These are phyloP conservation scores for Jackrogersella multiformis DNA, from an alignment of 495 filamentous ascomycete species.

Conservation along the genomic window DNA sequence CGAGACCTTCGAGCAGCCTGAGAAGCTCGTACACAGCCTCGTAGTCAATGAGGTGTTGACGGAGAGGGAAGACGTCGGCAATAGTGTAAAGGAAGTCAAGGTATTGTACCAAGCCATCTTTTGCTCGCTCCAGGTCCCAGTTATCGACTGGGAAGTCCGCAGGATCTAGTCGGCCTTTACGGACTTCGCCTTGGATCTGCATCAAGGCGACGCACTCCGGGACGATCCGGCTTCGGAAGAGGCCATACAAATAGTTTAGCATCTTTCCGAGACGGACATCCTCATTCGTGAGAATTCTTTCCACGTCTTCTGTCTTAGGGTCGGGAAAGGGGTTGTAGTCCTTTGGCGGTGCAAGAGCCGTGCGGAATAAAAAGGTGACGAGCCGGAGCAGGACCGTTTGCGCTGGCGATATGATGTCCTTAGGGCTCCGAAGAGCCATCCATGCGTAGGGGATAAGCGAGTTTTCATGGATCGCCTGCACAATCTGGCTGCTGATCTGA, in stretches of 20 bases:
- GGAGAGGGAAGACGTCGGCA: slow-evolving; percentile 70
- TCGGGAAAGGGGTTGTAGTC: slow-evolving; percentile 66
- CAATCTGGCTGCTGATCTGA: slow-evolving; percentile 93
- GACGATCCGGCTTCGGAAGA: slow-evolving; percentile 90
- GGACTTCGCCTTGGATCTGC: slow-evolving; percentile 90
- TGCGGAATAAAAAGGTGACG: slow-evolving; percentile 85
- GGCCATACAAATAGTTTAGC: slow-evolving; percentile 88
- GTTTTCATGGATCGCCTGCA: slow-evolving; percentile 88
- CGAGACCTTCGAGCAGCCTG: slow-evolving; percentile 83
- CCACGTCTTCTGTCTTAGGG: slow-evolving; percentile 52
- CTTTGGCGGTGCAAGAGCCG: slow-evolving; percentile 50
- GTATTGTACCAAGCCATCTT: slow-evolving; percentile 88
- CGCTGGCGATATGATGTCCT: slow-evolving; percentile 94
- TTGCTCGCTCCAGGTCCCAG: slow-evolving; percentile 94
- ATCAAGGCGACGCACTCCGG: slow-evolving; percentile 93
- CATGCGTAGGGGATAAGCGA: slow-evolving; percentile 90
- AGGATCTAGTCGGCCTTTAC: slow-evolving; percentile 54
- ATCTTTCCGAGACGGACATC: slow-evolving; percentile 64
- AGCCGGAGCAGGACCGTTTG: slow-evolving; percentile 92
- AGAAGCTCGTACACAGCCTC: slow-evolving; percentile 86
- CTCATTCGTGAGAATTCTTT: slow-evolving; percentile 45
- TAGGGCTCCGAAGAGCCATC: slow-evolving; percentile 86
- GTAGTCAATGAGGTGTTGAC: slow-evolving; percentile 83
- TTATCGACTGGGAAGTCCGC: slow-evolving; percentile 92
- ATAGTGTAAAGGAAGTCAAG: slow-evolving; percentile 93